Base-by-base conservation (phyloP, 106 monocot genomes). In the Dendrobium huoshanense region DNA sequence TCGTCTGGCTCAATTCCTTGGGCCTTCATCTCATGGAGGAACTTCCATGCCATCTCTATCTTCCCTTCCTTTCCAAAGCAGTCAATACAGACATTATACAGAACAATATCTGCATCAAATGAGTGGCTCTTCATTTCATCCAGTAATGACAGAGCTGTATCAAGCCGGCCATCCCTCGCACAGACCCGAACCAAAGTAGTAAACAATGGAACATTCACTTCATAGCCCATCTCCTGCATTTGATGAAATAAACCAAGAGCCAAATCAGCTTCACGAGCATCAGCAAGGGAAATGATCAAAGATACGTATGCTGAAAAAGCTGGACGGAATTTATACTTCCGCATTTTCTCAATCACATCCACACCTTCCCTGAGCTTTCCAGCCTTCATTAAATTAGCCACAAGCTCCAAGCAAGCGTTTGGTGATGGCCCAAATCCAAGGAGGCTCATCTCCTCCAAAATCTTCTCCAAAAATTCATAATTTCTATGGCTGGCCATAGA, bases 21-120 rank as follows among this genome's bases (percentile, higher is more conserved):
- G 43, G 93, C 85, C 83, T 87, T 91, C 79, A 99, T 88, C 86
- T 99, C 99, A 77, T 99, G 91, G 80, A 99, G 95, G 80, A 99
- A 99, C 85, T 99, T 99, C 99, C 99, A 99, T 5, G 99, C 92
- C 99, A 93, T 91, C 55, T 99, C 99, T 55, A 99, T 86, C 80
- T 99, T 99, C 15, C 99, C 99, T 77, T 84, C 89, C 80, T 99
- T 99, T 9, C 99, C 99, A 78, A 95, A 99, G 82, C 91, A 90
- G 59, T 99, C 95, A 61, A 99, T 95, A 48, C 99, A 99, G 48
- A 99, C 95, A 82, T 99, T 99, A 61, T 93, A 99, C 67, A 99
- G 59, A 58, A 99, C 89, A 47, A 99, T 81, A 81, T 99, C 99
- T 40, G 93, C 93, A 55, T 85, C 80, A 65, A 90, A 81, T 65